Evolutionary conservation across 2,329 filamentous ascomycete species (phyloP).

Genomic region (Phaeomoniella chlamydospora): DNA sequence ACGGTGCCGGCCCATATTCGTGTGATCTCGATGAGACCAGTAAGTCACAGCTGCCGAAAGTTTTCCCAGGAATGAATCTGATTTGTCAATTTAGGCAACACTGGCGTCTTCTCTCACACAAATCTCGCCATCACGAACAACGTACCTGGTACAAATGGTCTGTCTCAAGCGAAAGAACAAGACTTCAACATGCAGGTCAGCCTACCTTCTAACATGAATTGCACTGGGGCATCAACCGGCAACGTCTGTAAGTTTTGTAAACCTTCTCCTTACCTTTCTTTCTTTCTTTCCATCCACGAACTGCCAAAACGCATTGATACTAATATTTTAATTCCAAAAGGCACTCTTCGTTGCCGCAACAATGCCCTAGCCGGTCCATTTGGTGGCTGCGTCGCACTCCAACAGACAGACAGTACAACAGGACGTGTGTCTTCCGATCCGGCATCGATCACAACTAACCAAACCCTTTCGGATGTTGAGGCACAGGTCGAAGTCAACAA

Average conservation of each 20-base stretch:
- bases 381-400: conserved; percentile 44
- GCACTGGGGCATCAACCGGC: not conserved
- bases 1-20: conserved; percentile 51
- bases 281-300: no score
- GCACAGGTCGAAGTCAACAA: not conserved
- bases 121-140: not conserved
- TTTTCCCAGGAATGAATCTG: no score
- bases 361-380: conserved; percentile 46
- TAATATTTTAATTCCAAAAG: not conserved
- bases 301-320: not conserved
- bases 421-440: not conserved
- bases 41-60: not conserved
- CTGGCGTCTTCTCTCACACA: not conserved
- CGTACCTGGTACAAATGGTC: not conserved
- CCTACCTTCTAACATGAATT: not conserved
- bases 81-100: no score
- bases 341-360: conserved; percentile 50
- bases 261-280: not conserved
- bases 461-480: not conserved
- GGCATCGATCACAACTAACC: not conserved
- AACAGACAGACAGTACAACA: conserved; percentile 20
- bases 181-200: not conserved
- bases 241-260: not conserved
- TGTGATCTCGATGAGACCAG: conserved; percentile 42
- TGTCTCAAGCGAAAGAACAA: not conserved